A percentile compares a stretch with the other conserved stretches of the same genome.
phyloP scores from a whole-genome alignment of 768 basidiomycete species.

The Termitomyces sp. region DNA sequence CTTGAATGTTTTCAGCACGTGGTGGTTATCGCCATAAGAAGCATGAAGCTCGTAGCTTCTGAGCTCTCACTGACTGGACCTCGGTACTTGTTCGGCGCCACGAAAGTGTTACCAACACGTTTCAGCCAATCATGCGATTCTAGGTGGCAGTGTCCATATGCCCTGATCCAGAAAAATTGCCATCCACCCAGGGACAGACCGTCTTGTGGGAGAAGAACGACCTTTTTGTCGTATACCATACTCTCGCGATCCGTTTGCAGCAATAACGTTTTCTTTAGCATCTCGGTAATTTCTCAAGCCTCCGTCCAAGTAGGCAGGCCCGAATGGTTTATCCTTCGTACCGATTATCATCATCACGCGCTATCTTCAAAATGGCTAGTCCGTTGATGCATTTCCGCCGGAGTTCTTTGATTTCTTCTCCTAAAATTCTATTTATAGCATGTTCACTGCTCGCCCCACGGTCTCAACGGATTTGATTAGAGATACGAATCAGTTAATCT shows the following conservation, averaged over 20 bases:
- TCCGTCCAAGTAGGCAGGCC: no score
- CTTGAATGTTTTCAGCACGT: background rate
- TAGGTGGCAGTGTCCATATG: background rate
- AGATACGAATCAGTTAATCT: background rate
- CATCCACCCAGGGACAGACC: background rate
- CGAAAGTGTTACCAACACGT: background rate
- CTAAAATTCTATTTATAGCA: background rate
- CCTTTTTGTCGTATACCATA: background rate
- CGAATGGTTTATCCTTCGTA: background rate
- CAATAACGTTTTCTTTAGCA: background rate
- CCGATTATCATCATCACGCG: background rate
- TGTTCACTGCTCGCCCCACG: background rate
- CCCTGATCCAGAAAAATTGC: background rate
- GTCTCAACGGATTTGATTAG: background rate
- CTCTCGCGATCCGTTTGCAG: background rate
- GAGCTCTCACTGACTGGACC: no score
- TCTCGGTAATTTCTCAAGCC: background rate
- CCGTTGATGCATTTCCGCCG: no score
- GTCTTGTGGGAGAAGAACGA: background rate
- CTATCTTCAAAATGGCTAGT: no score
- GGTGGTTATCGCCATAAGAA: background rate
- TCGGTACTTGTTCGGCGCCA: background rate
- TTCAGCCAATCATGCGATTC: background rate
- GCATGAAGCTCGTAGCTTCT: background rate
- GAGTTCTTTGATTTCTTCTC: no score